phyloP scores from a whole-genome alignment of 768 basidiomycete genomes.

The Russula emetica region DNA sequence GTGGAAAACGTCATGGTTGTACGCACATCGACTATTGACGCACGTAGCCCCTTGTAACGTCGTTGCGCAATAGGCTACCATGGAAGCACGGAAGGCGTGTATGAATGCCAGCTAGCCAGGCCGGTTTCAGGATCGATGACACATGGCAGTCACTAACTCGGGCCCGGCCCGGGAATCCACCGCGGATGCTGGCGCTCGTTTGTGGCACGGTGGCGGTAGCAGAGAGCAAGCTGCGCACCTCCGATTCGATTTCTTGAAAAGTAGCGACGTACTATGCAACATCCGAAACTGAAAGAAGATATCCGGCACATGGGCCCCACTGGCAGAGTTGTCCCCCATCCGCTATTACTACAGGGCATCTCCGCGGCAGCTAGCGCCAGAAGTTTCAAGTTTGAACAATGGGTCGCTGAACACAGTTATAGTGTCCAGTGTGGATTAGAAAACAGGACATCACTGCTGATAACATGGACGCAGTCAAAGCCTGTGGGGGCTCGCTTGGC shows the following conservation, averaged over 20 bases:
- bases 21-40: constrained; percentile 17
- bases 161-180: background rate
- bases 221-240: background rate
- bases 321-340: background rate
- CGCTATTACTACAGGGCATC: background rate
- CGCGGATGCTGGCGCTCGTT: background rate
- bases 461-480: too few relatives aligned
- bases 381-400: background rate
- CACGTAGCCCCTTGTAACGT: constrained; percentile 26
- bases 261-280: background rate
- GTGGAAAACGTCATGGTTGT: constrained; percentile 28
- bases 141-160: background rate
- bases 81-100: background rate
- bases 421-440: too few relatives aligned
- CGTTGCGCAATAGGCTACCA: constrained; percentile 11
- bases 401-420: background rate
- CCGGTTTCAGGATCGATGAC: background rate
- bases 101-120: background rate
- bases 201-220: background rate
- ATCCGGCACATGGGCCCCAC: background rate
- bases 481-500: too few relatives aligned
- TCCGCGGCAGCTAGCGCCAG: background rate
- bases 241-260: background rate
- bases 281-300: background rate
- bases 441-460: too few relatives aligned